Conservation (phyloP, 179 eudicot genomes). For the Silene vulgaris region DNA sequence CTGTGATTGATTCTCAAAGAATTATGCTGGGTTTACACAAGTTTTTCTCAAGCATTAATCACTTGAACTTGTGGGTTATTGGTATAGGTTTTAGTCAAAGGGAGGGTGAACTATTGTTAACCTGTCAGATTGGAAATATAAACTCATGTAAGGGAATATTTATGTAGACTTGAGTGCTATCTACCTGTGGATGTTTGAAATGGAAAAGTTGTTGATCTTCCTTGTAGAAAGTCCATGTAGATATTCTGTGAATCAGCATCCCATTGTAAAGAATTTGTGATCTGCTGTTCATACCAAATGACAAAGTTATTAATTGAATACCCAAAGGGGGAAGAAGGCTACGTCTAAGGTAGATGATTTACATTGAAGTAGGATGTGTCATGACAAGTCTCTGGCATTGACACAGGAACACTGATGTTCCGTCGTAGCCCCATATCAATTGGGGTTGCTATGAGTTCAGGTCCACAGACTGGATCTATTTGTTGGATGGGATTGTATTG, state of each 20-base stretch:
- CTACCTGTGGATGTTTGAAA: conserved; percentile 68
- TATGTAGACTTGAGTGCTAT: conserved; percentile 12
- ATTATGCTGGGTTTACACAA: not conserved
- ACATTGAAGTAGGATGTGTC: conserved; percentile 64
- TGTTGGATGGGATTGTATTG: conserved; percentile 50
- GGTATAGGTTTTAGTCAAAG: not conserved
- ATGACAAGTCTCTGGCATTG: conserved; percentile 48
- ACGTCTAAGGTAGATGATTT: conserved; percentile 13
- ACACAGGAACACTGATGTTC: conserved; percentile 51
- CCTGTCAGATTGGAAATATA: not conserved
- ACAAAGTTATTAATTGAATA: conserved; percentile 18
- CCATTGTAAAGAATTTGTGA: conserved; percentile 56
- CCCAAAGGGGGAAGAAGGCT: not conserved
- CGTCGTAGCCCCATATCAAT: conserved; percentile 44
- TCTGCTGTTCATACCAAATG: conserved; percentile 37
- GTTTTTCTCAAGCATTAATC: conserved; percentile 9
- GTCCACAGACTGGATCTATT: conserved; percentile 38
- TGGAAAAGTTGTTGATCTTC: conserved; percentile 47
- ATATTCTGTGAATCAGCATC: conserved; percentile 56
- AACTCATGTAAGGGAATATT: not conserved
- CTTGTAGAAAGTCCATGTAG: conserved; percentile 64
- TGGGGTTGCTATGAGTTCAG: conserved; percentile 36
- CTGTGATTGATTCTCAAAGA: conserved; percentile 16
- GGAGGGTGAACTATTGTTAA: not conserved
- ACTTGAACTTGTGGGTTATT: not conserved